These are phyloP conservation scores for Maudiozyma pseudohumilis DNA, from an alignment of 805 yeast genomes.

Conservation along the genomic window DNA sequence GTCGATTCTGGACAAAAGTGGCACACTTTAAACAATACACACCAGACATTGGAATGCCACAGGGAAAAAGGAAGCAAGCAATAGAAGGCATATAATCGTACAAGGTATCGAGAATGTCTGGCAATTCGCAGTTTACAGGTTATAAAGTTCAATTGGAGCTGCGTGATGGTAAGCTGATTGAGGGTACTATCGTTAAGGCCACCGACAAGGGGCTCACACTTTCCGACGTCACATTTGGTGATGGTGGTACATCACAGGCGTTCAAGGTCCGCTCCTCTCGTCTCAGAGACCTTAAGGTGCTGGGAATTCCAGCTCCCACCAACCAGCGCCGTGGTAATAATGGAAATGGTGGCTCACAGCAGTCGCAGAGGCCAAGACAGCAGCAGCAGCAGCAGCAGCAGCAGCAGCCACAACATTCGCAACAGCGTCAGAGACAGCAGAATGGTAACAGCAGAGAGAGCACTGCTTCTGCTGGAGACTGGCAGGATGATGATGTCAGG, in stretches of 20 bases:
- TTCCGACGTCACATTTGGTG: slow-evolving; percentile 30
- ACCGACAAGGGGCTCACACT: slow-evolving; percentile 32
- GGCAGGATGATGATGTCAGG: slow-evolving; percentile 41
- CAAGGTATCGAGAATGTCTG: no score
- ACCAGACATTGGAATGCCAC: no score
- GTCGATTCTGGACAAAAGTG: no score
- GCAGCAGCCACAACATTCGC: slow-evolving; percentile 2
- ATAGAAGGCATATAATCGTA: no score
- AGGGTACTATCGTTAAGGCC: slow-evolving; percentile 36
- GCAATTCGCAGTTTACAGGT: slow-evolving; percentile 36
- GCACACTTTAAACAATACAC: no score
- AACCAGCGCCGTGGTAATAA: slow-evolving; percentile 7
- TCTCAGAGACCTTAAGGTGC: slow-evolving; percentile 27
- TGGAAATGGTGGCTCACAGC: no score
- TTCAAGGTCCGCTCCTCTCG: slow-evolving; percentile 29
- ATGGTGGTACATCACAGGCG: slow-evolving; percentile 25
- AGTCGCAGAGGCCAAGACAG: slow-evolving; percentile 4
- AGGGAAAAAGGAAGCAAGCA: no score
- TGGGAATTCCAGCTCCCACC: slow-evolving; percentile 18
- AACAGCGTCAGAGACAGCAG: slow-evolving; percentile 29
- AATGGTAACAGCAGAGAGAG: slow-evolving; percentile 4
- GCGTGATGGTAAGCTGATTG: slow-evolving; percentile 33
- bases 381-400: slow-evolving; percentile 10
- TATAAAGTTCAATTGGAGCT: slow-evolving; percentile 37
- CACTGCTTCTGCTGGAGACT: no score